Evolutionary conservation across 2,329 filamentous ascomycete genomes (phyloP).

Genomic region (Pseudogymnoascus sp.): DNA sequence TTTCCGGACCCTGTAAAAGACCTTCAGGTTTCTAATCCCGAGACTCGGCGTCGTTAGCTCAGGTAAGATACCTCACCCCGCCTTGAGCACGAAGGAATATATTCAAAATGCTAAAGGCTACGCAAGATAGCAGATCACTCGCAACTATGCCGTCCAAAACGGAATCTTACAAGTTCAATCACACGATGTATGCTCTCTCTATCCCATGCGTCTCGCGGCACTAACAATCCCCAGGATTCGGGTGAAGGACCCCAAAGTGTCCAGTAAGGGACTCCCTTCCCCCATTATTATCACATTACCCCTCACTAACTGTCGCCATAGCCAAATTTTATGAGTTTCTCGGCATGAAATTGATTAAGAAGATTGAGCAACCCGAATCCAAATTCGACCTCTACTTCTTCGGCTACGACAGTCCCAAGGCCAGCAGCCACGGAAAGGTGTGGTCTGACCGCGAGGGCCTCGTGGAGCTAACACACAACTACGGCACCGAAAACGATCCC

Average conservation of each 20-base stretch:
- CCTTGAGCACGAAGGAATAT: not conserved
- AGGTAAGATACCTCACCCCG: not conserved
- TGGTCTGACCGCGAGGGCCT: slow-evolving; percentile 78
- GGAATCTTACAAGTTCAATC: slow-evolving; percentile 74
- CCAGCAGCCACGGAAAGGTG: slow-evolving; percentile 64
- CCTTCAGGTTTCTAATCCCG: slow-evolving; percentile 10
- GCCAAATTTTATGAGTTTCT: slow-evolving; percentile 93
- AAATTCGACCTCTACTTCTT: slow-evolving; percentile 97
- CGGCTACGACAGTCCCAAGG: slow-evolving; percentile 70
- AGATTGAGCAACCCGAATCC: slow-evolving; percentile 72
- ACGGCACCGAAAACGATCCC: slow-evolving; percentile 81
- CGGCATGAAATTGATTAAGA: slow-evolving; percentile 75
- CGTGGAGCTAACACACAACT: slow-evolving; percentile 76
- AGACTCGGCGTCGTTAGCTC: not conserved
- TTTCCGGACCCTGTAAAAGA: slow-evolving; percentile 17
- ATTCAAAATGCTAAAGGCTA: not conserved
- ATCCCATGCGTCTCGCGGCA: not conserved
- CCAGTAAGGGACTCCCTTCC: slow-evolving; percentile 39
- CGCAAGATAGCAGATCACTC: slow-evolving; percentile 23
- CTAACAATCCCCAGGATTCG: slow-evolving; percentile 56
- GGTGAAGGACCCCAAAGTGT: slow-evolving; percentile 86
- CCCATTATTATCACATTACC: not conserved
- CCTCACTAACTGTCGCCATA: slow-evolving; percentile 20
- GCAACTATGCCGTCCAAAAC: slow-evolving; percentile 54
- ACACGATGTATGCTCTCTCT: slow-evolving; percentile 60